Percentiles rank a stretch among this genome's conserved stretches.
These are phyloP conservation scores for Flaveria robusta DNA, from an alignment of 129 eudicot species.

Conservation along the genomic window DNA sequence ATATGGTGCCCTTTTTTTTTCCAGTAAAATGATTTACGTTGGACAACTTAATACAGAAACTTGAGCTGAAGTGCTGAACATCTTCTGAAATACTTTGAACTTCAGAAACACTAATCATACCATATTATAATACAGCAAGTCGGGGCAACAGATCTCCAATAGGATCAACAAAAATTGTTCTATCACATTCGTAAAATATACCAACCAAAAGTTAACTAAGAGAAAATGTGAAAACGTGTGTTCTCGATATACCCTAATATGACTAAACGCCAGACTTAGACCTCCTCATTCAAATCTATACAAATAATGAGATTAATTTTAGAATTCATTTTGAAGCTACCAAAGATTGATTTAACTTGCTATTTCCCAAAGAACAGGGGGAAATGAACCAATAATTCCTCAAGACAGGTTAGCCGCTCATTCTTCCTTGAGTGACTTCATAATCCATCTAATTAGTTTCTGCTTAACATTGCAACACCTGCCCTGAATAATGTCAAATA, in stretches of 20 bases:
- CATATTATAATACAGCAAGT: not conserved
- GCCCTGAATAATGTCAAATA: not conserved
- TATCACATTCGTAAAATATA: not conserved
- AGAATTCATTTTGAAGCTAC: not conserved
- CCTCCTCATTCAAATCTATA: not conserved
- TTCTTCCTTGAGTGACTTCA: slow-evolving; percentile 14
- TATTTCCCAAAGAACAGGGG: not conserved
- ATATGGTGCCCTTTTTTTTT: not conserved
- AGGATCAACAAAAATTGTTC: not conserved
- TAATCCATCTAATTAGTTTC: not conserved
- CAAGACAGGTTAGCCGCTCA: not conserved
- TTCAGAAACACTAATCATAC: not conserved
- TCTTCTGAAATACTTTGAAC: not conserved
- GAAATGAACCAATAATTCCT: not conserved
- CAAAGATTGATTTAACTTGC: not conserved
- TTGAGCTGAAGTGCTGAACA: not conserved
- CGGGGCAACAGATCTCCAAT: not conserved
- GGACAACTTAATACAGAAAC: not conserved
- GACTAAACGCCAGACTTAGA: not conserved
- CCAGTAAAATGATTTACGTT: not conserved
- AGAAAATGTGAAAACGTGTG: not conserved
- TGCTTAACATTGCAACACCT: not conserved
- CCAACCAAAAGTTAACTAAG: not conserved
- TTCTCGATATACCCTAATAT: slow-evolving; percentile 1
- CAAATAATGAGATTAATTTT: not conserved